Evolutionary conservation across 1,284 basidiomycete species (phyloP).

Genomic region (Trichosporon inkin): DNA sequence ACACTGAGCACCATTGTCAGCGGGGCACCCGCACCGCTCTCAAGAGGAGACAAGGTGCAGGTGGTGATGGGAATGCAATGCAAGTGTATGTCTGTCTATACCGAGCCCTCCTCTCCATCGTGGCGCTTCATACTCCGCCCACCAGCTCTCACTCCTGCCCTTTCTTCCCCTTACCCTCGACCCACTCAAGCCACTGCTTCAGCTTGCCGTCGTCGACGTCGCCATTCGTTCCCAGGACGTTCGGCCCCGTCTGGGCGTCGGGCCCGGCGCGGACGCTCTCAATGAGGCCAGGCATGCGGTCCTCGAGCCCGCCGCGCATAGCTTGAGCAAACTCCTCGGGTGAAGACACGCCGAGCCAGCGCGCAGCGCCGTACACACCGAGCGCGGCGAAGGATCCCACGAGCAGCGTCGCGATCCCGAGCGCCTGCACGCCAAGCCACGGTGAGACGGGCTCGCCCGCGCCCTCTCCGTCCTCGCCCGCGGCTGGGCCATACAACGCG

Average conservation of each 20-base stretch:
- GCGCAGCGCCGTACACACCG: constrained; percentile 34
- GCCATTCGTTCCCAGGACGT: constrained; percentile 14
- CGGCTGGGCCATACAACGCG: constrained; percentile 24
- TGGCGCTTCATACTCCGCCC: no score
- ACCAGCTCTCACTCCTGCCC: no score
- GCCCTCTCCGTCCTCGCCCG: constrained; percentile 19
- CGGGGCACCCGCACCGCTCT: no score
- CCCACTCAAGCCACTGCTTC: constrained; percentile 16
- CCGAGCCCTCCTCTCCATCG: no score
- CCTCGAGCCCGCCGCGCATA: constrained; percentile 33
- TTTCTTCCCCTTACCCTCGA: constrained; percentile 14
- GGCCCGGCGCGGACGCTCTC: constrained; percentile 18
- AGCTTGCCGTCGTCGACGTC: constrained; percentile 23
- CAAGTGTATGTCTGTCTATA: no score
- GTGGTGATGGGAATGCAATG: no score
- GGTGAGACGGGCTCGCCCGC: constrained; percentile 18
- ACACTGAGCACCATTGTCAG: no score
- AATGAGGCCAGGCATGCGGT: constrained; percentile 27
- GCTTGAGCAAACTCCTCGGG: constrained; percentile 37
- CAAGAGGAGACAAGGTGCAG: no score
- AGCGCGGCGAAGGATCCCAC: constrained; percentile 38
- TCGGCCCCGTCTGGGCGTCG: constrained; percentile 1
- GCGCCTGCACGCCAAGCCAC: constrained; percentile 36
- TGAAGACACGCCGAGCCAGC: constrained; percentile 37
- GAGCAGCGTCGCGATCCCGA: constrained; percentile 41